A percentile compares a stretch with the other conserved stretches of the same genome.
These are phyloP conservation scores for Trichoderma citrinoviride DNA, from an alignment of 2,329 filamentous ascomycete genomes.

Conservation along the genomic window DNA sequence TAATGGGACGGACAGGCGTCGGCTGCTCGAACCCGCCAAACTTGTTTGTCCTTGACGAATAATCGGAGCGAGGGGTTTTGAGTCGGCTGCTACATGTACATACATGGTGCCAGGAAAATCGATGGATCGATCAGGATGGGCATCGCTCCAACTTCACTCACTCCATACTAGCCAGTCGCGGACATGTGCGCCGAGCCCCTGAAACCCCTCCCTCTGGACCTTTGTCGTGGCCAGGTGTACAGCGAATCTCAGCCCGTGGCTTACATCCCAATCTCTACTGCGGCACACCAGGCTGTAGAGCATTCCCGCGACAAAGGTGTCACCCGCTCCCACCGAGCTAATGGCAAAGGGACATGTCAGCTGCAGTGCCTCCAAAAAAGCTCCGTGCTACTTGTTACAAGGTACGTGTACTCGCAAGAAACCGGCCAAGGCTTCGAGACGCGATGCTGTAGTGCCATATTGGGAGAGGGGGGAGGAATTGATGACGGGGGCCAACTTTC, in stretches of 20 bases:
- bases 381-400: not conserved
- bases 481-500: no score
- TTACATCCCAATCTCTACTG: constrained; percentile 46
- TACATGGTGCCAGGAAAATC: not conserved
- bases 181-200: constrained; percentile 41
- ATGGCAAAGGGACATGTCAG: constrained; percentile 15
- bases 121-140: constrained; percentile 7
- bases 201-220: constrained; percentile 65
- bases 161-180: constrained; percentile 18
- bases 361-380: constrained; percentile 8
- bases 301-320: constrained; percentile 72
- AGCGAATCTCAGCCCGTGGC: constrained; percentile 56
- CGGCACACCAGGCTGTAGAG: constrained; percentile 59
- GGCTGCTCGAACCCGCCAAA: constrained; percentile 3
- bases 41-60: not conserved
- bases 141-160: not conserved
- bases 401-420: not conserved
- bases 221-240: constrained; percentile 67
- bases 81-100: not conserved
- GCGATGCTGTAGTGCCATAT: constrained; percentile 1
- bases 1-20: not conserved
- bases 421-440: constrained; percentile 4
- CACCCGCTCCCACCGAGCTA: constrained; percentile 70
- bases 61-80: not conserved
- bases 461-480: not conserved